Conservation (phyloP, 176 grass and related monocot genomes). For the Aegilops longissima region DNA sequence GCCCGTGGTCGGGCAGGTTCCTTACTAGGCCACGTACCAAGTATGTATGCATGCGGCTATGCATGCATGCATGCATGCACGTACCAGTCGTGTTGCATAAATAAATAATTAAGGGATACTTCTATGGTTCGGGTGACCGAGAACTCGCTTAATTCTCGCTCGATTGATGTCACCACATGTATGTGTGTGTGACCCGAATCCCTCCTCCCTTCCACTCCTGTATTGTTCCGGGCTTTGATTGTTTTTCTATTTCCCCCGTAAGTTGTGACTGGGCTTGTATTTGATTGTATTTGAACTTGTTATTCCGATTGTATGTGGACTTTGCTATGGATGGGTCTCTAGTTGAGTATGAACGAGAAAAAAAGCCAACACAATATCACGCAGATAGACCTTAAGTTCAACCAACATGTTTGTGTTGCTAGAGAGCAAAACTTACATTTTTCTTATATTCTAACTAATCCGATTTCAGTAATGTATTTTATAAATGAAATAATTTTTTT, state of each 20-base stretch:
- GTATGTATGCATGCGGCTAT: too few relatives aligned
- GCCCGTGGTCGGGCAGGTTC: neutral
- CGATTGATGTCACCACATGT: neutral
- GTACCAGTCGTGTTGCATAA: neutral
- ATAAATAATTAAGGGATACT: neutral
- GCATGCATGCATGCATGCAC: neutral
- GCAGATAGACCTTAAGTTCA: too few relatives aligned
- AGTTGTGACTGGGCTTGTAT: neutral
- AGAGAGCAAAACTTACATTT: too few relatives aligned
- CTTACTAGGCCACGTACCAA: slow-evolving; percentile 6
- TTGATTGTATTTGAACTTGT: neutral
- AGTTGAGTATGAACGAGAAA: neutral
- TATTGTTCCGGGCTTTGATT: neutral
- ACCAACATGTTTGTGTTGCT: too few relatives aligned
- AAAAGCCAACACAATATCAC: neutral
- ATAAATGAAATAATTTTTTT: too few relatives aligned
- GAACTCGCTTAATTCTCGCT: neutral
- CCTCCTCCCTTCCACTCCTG: neutral
- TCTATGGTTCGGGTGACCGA: neutral
- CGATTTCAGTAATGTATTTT: too few relatives aligned
- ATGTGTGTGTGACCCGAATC: neutral
- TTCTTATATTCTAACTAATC: too few relatives aligned
- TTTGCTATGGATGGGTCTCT: neutral
- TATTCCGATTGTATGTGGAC: neutral
- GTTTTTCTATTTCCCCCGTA: neutral